A percentile compares a stretch with the other conserved stretches of the same genome.
phyloP scores from a whole-genome alignment of 1,284 basidiomycete genomes.

The Cutaneotrichosporon arboriforme region DNA sequence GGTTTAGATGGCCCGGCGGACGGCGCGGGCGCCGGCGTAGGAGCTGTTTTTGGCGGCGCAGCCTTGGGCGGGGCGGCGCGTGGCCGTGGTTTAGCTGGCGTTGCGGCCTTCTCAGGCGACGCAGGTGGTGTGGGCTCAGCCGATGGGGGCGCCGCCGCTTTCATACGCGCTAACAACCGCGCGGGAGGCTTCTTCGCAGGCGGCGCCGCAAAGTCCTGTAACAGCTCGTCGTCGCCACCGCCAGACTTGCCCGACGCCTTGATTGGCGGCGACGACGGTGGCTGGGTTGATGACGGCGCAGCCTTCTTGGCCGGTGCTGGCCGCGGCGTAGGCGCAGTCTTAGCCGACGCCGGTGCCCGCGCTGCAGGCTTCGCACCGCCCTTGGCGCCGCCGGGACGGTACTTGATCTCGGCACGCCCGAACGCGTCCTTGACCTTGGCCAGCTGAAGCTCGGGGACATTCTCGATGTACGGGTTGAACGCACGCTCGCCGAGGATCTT shows the following conservation, averaged over 20 bases:
- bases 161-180: neutral
- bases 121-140: neutral
- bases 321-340: slow-evolving; percentile 1
- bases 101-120: neutral
- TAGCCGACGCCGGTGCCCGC: neutral
- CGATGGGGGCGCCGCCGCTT: neutral
- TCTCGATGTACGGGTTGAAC: slow-evolving; percentile 80
- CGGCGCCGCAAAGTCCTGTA: slow-evolving; percentile 10
- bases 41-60: slow-evolving; percentile 22
- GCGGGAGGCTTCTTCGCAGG: slow-evolving; percentile 1
- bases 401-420: slow-evolving; percentile 80
- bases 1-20: slow-evolving; percentile 40
- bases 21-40: slow-evolving; percentile 7
- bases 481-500: slow-evolving; percentile 95
- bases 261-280: slow-evolving; percentile 26
- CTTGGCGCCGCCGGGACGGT: slow-evolving; percentile 61
- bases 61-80: slow-evolving; percentile 17
- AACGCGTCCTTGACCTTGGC: slow-evolving; percentile 90
- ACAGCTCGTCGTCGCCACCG: slow-evolving; percentile 7
- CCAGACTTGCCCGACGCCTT: slow-evolving; percentile 25
- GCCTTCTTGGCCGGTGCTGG: slow-evolving; percentile 5
- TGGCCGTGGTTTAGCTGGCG: neutral
- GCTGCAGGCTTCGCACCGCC: slow-evolving; percentile 51
- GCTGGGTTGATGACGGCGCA: neutral
- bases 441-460: slow-evolving; percentile 82